A percentile compares a stretch with the other conserved stretches of the same genome.
These are phyloP conservation scores for Vaccinium macrocarpon DNA, from an alignment of 148 eudicot genomes.

Conservation along the genomic window DNA sequence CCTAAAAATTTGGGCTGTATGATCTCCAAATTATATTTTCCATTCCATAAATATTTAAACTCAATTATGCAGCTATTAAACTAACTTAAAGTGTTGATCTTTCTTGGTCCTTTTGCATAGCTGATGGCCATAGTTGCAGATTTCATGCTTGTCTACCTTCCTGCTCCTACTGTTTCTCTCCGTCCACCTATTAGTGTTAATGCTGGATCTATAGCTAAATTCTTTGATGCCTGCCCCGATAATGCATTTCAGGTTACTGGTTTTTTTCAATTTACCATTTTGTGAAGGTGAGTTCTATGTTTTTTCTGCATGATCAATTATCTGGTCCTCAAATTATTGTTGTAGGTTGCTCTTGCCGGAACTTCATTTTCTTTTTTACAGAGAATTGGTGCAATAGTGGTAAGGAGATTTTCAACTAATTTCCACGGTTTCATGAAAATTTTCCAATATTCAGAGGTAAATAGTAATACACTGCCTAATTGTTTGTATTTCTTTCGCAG, in stretches of 20 bases:
- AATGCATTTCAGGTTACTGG: conserved; percentile 85
- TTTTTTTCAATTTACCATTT: neutral
- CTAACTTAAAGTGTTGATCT: neutral
- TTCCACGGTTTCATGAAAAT: neutral
- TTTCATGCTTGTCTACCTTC: conserved; percentile 98
- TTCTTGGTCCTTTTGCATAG: conserved; percentile 38
- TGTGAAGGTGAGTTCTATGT: neutral
- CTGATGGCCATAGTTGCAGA: conserved; percentile 96
- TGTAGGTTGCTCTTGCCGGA: conserved; percentile 78
- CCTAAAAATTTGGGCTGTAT: neutral
- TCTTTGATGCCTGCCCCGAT: conserved; percentile 83
- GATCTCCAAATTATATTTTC: neutral
- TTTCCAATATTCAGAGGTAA: neutral
- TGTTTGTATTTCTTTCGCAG: conserved; percentile 37
- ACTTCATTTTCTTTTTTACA: conserved; percentile 74
- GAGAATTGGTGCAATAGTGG: conserved; percentile 84
- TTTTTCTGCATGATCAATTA: neutral
- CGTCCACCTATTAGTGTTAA: conserved; percentile 58
- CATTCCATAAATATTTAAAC: neutral
- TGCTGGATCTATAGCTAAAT: conserved; percentile 73
- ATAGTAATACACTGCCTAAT: conserved; percentile 4
- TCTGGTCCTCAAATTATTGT: conserved; percentile 11
- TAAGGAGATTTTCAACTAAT: conserved; percentile 30
- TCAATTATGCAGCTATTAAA: neutral
- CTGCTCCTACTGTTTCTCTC: conserved; percentile 90